Conservation (phyloP, 2,329 filamentous ascomycete genomes). For the Penicillium sp. region DNA sequence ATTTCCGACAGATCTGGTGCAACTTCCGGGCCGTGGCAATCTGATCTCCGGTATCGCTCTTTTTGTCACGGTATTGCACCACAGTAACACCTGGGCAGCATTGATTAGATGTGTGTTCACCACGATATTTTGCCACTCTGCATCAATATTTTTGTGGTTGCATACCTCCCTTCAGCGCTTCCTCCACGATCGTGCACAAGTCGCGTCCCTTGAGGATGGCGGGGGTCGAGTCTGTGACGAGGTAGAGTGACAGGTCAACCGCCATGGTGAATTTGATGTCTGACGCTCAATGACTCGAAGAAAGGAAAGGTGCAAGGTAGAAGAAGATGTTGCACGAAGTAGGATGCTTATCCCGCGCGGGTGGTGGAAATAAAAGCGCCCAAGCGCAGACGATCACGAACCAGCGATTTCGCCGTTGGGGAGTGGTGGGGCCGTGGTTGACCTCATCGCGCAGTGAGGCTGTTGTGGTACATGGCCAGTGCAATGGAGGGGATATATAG, state of each 20-base stretch:
- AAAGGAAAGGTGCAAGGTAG: neutral
- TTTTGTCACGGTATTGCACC: slow-evolving; percentile 92
- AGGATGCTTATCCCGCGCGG: slow-evolving; percentile 7
- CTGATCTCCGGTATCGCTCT: slow-evolving; percentile 71
- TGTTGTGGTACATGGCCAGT: neutral
- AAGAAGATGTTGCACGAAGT: neutral
- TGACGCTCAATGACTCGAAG: neutral
- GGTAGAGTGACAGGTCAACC: slow-evolving; percentile 80
- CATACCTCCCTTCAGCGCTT: slow-evolving; percentile 73
- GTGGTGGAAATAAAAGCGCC: neutral
- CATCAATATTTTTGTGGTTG: neutral
- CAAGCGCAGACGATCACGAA: slow-evolving; percentile 12
- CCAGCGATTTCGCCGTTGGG: slow-evolving; percentile 21
- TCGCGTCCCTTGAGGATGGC: slow-evolving; percentile 75
- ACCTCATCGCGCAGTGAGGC: slow-evolving; percentile 21
- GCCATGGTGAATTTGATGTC: slow-evolving; percentile 37
- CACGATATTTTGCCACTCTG: neutral
- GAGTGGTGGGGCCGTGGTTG: slow-evolving; percentile 20
- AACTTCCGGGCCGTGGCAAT: slow-evolving; percentile 72
- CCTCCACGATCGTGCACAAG: slow-evolving; percentile 73
- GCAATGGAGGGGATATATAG: neutral
- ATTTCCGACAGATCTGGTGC: slow-evolving; percentile 69
- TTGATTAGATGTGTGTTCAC: neutral
- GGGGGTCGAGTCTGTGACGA: slow-evolving; percentile 92
- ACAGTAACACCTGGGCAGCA: slow-evolving; percentile 66